Evolutionary conservation across 176 grass and related monocot genomes (phyloP).

Genomic region (Rhynchospora breviuscula): DNA sequence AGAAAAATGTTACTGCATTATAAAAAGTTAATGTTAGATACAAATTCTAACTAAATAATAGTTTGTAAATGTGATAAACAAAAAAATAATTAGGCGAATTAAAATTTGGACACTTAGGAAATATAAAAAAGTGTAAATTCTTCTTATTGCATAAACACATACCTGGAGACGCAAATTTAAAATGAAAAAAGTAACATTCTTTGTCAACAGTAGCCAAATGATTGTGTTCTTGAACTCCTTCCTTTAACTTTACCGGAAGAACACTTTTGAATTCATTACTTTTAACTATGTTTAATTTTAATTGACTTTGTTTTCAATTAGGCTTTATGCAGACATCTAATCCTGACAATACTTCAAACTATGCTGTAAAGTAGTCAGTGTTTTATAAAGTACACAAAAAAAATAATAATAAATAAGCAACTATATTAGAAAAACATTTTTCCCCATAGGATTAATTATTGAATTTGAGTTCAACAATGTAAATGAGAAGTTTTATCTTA

Average conservation of each 20-base stretch:
- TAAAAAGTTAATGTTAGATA: not conserved
- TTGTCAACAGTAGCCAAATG: not conserved
- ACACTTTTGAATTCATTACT: not conserved
- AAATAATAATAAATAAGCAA: not conserved
- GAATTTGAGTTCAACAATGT: not conserved
- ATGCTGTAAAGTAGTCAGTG: not conserved
- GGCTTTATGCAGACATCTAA: not conserved
- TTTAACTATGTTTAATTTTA: not conserved
- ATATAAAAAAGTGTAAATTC: not conserved
- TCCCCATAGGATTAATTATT: too few species aligned
- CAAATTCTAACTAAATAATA: not conserved
- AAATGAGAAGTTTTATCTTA: not conserved
- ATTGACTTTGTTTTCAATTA: not conserved
- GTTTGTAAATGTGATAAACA: not conserved
- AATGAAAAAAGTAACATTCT: not conserved
- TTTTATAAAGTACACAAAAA: not conserved
- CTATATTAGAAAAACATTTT: not conserved
- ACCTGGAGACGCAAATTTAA: not conserved
- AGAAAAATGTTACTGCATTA: not conserved
- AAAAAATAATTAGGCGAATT: not conserved
- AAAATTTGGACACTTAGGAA: not conserved
- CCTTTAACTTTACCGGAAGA: not conserved
- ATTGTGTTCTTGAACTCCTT: slow-evolving; percentile 4
- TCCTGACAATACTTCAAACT: not conserved
- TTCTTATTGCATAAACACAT: not conserved